Evolutionary conservation across 345 rosid genomes (phyloP).

Genomic region (Balakata baccata): DNA sequence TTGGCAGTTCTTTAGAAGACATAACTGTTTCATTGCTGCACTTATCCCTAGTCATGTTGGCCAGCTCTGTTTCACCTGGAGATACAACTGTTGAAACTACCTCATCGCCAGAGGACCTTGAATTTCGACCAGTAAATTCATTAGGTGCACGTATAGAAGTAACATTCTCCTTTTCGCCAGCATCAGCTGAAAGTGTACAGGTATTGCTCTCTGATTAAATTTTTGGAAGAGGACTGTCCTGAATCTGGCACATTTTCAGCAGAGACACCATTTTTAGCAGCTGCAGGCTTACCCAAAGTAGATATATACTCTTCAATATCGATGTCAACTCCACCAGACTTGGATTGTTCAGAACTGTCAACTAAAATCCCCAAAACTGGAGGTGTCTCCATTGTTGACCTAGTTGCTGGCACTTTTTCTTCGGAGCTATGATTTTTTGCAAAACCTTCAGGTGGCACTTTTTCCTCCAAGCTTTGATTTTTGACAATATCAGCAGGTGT

Average conservation of each 20-base stretch:
- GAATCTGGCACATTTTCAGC: conserved; percentile 21
- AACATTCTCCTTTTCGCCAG: conserved; percentile 12
- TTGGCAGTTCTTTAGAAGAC: conserved; percentile 13
- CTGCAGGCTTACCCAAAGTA: conserved; percentile 21
- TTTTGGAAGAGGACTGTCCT: conserved; percentile 9
- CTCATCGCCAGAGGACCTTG: conserved; percentile 16
- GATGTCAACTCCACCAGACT: conserved; percentile 15
- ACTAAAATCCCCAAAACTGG: no score
- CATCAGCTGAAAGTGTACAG: conserved; percentile 6
- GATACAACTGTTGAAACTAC: conserved; percentile 6
- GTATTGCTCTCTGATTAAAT: neutral
- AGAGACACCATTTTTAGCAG: conserved; percentile 23
- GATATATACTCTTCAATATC: conserved; percentile 13
- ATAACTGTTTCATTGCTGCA: conserved; percentile 5
- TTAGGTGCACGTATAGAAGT: conserved; percentile 8
- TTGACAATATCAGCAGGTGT: conserved; percentile 25
- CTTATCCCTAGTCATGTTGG: conserved; percentile 8
- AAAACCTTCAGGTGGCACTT: neutral
- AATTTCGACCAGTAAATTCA: conserved; percentile 16
- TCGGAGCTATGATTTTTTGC: no score
- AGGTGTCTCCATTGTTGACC: no score
- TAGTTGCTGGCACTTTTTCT: no score
- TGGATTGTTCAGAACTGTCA: conserved; percentile 20
- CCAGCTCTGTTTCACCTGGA: conserved; percentile 15
- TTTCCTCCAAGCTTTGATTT: conserved; percentile 29